Evolutionary conservation across 345 rosid species (phyloP), one percentile per base, ranked within the genome.

Genomic region (Litchi chinensis): DNA sequence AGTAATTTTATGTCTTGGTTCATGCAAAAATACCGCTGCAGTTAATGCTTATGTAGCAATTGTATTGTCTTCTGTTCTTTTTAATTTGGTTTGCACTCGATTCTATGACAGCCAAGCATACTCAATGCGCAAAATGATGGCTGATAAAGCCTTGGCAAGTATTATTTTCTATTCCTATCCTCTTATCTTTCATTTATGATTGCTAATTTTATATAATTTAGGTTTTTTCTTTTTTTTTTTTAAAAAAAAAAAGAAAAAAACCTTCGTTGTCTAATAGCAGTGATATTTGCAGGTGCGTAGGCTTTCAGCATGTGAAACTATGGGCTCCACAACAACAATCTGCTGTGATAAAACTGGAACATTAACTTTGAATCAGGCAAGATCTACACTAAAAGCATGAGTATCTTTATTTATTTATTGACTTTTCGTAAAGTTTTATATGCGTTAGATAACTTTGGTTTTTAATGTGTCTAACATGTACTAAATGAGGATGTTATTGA

Each of bases 281-380:
- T 41, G 32, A 46, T 40, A 80, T 78, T 15, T 82, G 44, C 95
- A 97, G 99, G 99, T 94, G 68, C 97, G 99, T 77, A 87, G 99
- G 81, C 99, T 97, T 77, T 97, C 99, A 77, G 99, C 99, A 12
- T 97, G 99, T 87, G 99, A 97, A 88, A 97, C 99, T 64, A 97
- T 97, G 99, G 99, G 99, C 37, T 97, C 98, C 40, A 95, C 98
- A 56, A 97, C 99, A 52, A 97, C 99, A 80, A 97, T 97, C 75
- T 97, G 99, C 88, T 94, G 99, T 90, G 99, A 97, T 75, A 97
- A 97, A 90, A 97, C 99, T 63, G 99, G 99, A 83, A 97, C 99
- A 68, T 84, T 97, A 79, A 97, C 99, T 24, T 83, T 93, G 89
- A 97, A 97, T 87, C 84, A 96, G 98, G 99, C 91, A 41, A 69